phyloP scores from a whole-genome alignment of 306 rosid genomes.

The Cucumis hystrix region DNA sequence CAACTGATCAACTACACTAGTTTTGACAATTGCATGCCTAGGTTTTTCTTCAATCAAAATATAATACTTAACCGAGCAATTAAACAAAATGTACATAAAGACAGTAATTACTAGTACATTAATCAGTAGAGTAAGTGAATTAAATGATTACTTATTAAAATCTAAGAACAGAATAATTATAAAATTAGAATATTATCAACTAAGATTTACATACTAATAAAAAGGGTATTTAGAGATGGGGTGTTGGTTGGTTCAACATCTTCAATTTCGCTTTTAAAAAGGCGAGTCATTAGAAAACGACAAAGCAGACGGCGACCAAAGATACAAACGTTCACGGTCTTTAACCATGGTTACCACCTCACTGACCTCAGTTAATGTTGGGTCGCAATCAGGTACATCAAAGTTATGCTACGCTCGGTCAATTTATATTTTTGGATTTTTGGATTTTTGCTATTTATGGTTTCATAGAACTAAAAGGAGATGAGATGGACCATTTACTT shows the following conservation, averaged over 20 bases:
- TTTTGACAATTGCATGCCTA: too few relatives aligned
- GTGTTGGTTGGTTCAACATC: constrained; percentile 7
- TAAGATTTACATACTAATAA: too few relatives aligned
- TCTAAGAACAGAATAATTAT: too few relatives aligned
- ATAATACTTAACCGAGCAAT: too few relatives aligned
- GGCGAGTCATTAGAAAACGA: not conserved
- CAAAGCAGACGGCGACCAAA: not conserved
- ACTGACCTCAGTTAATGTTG: not conserved
- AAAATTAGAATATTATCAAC: too few relatives aligned
- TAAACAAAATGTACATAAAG: too few relatives aligned
- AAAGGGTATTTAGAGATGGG: not conserved
- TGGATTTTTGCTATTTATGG: not conserved
- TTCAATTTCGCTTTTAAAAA: not conserved
- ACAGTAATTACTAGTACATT: too few relatives aligned
- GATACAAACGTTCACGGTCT: not conserved
- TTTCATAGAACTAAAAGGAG: not conserved
- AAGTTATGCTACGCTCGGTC: not conserved
- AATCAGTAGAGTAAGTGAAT: too few relatives aligned
- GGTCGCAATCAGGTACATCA: not conserved
- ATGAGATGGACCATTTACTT: not conserved
- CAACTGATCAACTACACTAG: too few relatives aligned
- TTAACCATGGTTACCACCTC: not conserved
- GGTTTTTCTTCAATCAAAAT: too few relatives aligned
- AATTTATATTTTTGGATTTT: not conserved
- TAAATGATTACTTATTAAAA: too few relatives aligned